phyloP scores from a whole-genome alignment of 75 land plant species.

The Picea glauca region DNA sequence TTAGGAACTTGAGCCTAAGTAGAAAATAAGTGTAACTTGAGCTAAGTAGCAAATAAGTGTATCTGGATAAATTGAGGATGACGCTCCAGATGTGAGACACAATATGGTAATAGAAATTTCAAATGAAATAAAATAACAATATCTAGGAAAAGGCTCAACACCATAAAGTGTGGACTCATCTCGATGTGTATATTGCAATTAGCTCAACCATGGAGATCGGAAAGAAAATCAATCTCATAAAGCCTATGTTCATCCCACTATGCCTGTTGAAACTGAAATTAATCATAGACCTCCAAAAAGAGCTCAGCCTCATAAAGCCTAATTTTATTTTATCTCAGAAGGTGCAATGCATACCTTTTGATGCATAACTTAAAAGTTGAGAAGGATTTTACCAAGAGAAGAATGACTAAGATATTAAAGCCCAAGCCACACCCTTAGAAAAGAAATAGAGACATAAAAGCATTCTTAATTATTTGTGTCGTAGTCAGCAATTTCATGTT shows the following conservation, averaged over 20 bases:
- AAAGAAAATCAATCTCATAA: not conserved
- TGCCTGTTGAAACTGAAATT: not conserved
- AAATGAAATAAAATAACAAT: not conserved
- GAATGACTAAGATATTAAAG: not conserved
- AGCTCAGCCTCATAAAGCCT: not conserved
- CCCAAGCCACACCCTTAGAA: not conserved
- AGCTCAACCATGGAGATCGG: too few species aligned
- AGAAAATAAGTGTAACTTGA: not conserved
- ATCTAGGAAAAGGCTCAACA: not conserved
- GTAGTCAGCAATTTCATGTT: not conserved
- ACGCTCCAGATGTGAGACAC: not conserved
- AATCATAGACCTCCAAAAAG: not conserved
- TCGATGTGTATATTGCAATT: too few species aligned
- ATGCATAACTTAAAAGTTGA: not conserved
- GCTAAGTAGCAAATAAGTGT: not conserved
- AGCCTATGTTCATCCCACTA: not conserved
- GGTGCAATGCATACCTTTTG: not conserved
- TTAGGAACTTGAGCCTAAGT: not conserved
- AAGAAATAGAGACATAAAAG: not conserved
- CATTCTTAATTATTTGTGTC: not conserved
- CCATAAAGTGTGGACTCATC: too few species aligned
- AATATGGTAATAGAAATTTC: not conserved
- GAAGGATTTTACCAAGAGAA: not conserved
- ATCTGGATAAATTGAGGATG: not conserved
- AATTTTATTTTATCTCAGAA: not conserved